Percentiles rank a stretch among this genome's conserved stretches.
Evolutionary conservation across 2,329 filamentous ascomycete species (phyloP).

Genomic region (Hypoxylon sp.): DNA sequence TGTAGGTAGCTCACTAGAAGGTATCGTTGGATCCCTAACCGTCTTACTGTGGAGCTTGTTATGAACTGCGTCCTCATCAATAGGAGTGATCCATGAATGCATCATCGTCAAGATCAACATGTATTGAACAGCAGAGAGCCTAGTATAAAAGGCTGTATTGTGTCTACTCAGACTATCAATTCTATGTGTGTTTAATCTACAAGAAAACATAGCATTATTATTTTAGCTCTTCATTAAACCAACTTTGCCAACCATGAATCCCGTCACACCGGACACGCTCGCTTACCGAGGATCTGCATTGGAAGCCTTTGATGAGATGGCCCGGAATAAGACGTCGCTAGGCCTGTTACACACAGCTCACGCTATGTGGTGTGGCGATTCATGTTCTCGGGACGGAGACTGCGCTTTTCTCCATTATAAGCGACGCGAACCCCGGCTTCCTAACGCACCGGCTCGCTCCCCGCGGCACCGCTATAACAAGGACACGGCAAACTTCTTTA

Average conservation of each 20-base stretch:
- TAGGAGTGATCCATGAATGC: neutral
- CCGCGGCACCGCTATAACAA: neutral
- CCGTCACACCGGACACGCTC: neutral
- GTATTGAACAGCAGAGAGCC: neutral
- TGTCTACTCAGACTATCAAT: neutral
- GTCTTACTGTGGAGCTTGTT: neutral
- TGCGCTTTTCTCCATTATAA: slow-evolving; percentile 8
- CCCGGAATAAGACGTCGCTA: neutral
- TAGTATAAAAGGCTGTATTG: neutral
- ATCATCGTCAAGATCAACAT: neutral
- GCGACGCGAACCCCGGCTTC: neutral
- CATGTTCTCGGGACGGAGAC: neutral
- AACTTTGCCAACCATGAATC: neutral
- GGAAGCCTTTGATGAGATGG: slow-evolving; percentile 9
- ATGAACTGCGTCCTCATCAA: neutral
- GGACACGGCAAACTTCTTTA: slow-evolving; percentile 1
- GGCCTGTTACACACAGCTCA: slow-evolving; percentile 1
- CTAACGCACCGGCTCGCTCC: neutral
- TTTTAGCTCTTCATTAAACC: neutral
- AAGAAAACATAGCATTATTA: neutral
- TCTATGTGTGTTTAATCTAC: neutral
- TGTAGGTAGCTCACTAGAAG: neutral
- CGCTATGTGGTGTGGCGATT: slow-evolving; percentile 9
- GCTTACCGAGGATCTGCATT: neutral
- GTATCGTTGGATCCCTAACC: neutral